phyloP scores from a whole-genome alignment of 2,329 filamentous ascomycete species.

The Colletotrichum sp. region DNA sequence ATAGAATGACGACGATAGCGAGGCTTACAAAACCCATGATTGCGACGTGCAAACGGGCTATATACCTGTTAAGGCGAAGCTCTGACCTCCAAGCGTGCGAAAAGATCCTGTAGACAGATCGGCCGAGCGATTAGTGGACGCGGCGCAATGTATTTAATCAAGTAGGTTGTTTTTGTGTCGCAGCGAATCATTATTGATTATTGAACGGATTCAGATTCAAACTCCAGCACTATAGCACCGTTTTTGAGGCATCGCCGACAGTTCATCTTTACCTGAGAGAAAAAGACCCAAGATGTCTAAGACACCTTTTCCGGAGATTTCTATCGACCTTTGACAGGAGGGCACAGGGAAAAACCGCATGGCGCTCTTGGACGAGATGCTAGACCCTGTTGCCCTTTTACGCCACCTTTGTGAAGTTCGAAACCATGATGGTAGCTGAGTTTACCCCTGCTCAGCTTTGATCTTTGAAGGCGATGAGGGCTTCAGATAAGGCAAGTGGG shows the following conservation, averaged over 20 bases:
- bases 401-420: neutral
- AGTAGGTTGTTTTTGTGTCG: accelerated
- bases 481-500: neutral
- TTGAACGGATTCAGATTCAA: accelerated
- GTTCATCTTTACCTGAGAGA: accelerated
- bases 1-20: neutral
- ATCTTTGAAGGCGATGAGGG: neutral
- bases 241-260: accelerated
- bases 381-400: neutral
- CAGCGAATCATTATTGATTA: accelerated
- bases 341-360: accelerated
- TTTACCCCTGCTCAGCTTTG: accelerated
- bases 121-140: accelerated
- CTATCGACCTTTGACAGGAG: neutral
- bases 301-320: neutral
- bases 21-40: neutral
- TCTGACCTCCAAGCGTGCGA: accelerated
- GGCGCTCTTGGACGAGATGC: neutral
- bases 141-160: neutral
- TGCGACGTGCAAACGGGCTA: neutral
- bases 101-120: neutral
- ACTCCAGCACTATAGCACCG: accelerated
- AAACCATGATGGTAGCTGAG: neutral
- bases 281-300: neutral
- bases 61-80: accelerated